phyloP scores from a whole-genome alignment of 139 green algal species.

The Bryopsis sp. region DNA sequence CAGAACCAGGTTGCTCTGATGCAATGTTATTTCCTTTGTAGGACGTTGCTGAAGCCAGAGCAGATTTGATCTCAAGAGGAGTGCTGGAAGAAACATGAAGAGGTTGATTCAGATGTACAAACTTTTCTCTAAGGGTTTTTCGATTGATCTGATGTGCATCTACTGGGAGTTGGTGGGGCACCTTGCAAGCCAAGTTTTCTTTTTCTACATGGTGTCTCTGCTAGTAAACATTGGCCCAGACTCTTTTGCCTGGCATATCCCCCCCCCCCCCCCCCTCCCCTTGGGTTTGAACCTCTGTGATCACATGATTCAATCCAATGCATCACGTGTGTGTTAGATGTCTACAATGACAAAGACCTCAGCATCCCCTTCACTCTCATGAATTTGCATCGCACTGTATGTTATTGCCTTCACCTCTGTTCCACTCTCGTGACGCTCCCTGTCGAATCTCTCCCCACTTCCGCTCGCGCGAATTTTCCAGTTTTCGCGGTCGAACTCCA shows the following conservation, averaged over 20 bases:
- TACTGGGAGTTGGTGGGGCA: too few relatives aligned
- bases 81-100: not conserved
- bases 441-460: slow-evolving; percentile 57
- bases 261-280: too few relatives aligned
- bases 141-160: too few relatives aligned
- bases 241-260: too few relatives aligned
- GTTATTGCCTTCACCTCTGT: slow-evolving; percentile 89
- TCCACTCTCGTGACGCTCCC: slow-evolving; percentile 41
- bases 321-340: slow-evolving; percentile 64
- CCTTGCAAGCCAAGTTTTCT: not conserved
- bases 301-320: too few relatives aligned
- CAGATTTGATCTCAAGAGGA: not conserved
- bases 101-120: too few relatives aligned
- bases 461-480: slow-evolving; percentile 38
- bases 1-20: too few relatives aligned
- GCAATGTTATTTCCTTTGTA: too few relatives aligned
- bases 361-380: slow-evolving; percentile 35
- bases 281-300: too few relatives aligned
- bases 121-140: too few relatives aligned
- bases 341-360: slow-evolving; percentile 86
- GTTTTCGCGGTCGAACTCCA: slow-evolving; percentile 33
- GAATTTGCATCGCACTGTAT: slow-evolving; percentile 77
- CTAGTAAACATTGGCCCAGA: not conserved
- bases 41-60: not conserved
- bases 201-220: not conserved